phyloP scores from a whole-genome alignment of 2,329 filamentous ascomycete genomes.

The Diaporthe nobilis region DNA sequence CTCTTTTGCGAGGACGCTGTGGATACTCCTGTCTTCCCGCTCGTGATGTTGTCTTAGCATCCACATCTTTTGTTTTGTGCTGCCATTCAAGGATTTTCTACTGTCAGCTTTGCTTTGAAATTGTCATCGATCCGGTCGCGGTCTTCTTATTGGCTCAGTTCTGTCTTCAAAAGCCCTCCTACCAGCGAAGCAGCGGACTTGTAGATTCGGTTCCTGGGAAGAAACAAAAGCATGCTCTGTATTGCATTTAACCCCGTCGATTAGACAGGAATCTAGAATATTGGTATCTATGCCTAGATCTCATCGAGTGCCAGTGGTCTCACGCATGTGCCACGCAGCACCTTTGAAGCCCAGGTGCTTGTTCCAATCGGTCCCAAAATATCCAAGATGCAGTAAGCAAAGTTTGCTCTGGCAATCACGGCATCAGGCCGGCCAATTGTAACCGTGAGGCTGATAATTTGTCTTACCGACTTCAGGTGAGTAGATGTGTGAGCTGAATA shows the following conservation, averaged over 20 bases:
- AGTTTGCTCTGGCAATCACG: neutral
- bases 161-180: neutral
- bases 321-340: neutral
- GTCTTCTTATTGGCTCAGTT: neutral
- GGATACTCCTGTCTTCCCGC: too few species aligned
- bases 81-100: neutral
- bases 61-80: neutral
- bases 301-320: neutral
- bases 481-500: neutral
- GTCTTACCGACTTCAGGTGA: neutral
- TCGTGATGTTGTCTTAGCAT: too few species aligned
- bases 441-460: neutral
- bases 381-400: neutral
- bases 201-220: neutral
- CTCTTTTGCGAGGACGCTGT: neutral
- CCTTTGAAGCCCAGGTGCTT: neutral
- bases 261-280: neutral
- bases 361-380: neutral
- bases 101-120: neutral
- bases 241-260: neutral
- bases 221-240: neutral
- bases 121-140: neutral
- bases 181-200: neutral
- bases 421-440: neutral
- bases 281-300: neutral